Evolutionary conservation across 129 eudicot genomes (phyloP), one percentile per base, ranked within the genome.

Genomic region (Flaveria sonorensis): DNA sequence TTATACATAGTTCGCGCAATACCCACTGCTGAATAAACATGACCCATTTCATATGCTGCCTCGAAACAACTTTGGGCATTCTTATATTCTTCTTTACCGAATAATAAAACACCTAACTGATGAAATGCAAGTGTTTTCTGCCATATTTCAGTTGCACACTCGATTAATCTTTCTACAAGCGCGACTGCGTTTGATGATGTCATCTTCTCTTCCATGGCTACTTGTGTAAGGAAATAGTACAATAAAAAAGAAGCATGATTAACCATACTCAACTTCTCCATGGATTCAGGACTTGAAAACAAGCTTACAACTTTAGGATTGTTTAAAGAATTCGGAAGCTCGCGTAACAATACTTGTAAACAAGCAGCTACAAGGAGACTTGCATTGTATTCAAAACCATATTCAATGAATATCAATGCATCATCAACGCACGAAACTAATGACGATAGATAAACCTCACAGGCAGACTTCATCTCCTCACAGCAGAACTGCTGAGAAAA

Each of bases 401-500:
- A 89, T 72, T 89, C 96, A 50, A 89, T 87, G 19, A 87, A 79
- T 51, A 87, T 56, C 52, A 89, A 76, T 0, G 96, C 92, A 12
- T 89, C 92, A 10, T 89, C 85, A 21, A 87, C 21, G 32, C 53
- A 77, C 24, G 79, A 79, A 71, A 89, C 90, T 68, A 89, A 52
- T 0, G 88, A 86, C 15, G 86, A 52, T 19, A 89, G 77, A 68
- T 85, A 85, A 39, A 46, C 68, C 81, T 89, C 96, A 24, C 92
- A 87, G 2, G 75, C 82, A 2, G 71, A 77, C 72, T 87, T 89
- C 92, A 89, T 65, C 61, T 85, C 96, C 76, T 89, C 92, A 64
- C 96, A 89, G 71, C 92, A 89, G 50, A 89, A 89, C 68, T 85
- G 76, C 69, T 89, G 87, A 0, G 96, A 85, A 77, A 89, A 89